These are phyloP conservation scores for Penicillium sp. DNA, from an alignment of 2,329 filamentous ascomycete species.

Conservation along the genomic window DNA sequence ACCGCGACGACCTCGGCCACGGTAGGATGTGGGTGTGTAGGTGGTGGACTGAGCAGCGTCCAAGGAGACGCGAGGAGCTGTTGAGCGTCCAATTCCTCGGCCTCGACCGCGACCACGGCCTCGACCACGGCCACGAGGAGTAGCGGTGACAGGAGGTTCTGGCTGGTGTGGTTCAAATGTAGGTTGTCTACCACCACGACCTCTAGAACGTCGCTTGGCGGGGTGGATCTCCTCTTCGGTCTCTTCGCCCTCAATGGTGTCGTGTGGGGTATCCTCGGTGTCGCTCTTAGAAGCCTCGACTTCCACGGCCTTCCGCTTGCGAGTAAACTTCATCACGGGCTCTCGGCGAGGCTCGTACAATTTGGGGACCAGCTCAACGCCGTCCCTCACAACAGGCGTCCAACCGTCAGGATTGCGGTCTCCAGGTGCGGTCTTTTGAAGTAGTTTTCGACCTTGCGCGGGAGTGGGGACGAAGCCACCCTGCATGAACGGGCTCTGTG, in stretches of 20 bases:
- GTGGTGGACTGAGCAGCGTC: conserved; percentile 19
- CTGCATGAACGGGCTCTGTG: conserved; percentile 57
- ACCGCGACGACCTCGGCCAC: conserved; percentile 25
- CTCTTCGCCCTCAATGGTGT: conserved; percentile 23
- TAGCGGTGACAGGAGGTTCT: conserved; percentile 15
- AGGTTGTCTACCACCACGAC: conserved; percentile 26
- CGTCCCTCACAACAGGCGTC: conserved; percentile 37
- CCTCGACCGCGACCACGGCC: conserved; percentile 33
- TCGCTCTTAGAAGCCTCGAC: conserved; percentile 31
- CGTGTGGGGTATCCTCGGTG: conserved; percentile 28
- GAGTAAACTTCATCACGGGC: conserved; percentile 31
- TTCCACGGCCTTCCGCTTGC: conserved; percentile 40
- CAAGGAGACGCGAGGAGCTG: conserved; percentile 21
- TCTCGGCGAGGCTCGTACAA: conserved; percentile 34
- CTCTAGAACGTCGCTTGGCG: conserved; percentile 35
- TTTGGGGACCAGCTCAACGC: conserved; percentile 38
- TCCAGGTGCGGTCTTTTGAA: conserved; percentile 33
- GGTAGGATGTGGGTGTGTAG: conserved; percentile 18
- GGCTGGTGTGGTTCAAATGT: conserved; percentile 25
- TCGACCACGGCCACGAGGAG: conserved; percentile 22
- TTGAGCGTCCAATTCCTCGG: conserved; percentile 26
- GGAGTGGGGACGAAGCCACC: conserved; percentile 47
- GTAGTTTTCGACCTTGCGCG: conserved; percentile 42
- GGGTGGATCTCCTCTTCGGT: conserved; percentile 30
- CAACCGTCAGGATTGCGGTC: conserved; percentile 46